Base-by-base conservation (phyloP, 2,329 filamentous ascomycete species). In the Neopestalotiopsis sp. region DNA sequence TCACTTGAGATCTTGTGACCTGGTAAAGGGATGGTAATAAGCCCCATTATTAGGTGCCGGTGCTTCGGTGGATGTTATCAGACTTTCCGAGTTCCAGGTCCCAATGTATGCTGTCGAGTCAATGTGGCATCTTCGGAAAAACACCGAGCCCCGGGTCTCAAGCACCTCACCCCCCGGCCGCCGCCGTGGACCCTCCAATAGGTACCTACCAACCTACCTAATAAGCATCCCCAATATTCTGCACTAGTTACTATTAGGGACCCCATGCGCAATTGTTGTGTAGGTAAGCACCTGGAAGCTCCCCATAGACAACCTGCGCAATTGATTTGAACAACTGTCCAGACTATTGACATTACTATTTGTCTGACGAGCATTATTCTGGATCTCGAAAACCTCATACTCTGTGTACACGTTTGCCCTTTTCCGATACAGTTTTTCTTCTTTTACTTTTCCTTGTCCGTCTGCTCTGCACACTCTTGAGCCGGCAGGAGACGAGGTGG, bases 91-190 rank as follows among this genome's bases (percentile, higher is more conserved):
- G 14, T 9, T 52, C 45, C 45, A 52, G 45, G 57, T 9, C 34
- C 17, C 24, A 14, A 9, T 10, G 34, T 38, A 38, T 38, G 58
- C 56, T 34, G 32, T 45, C 14, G 69, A 68, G 74, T 73, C 74
- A 76, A 73, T 71, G 70, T 76, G 75, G 74, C 74, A 76, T 71
- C 70, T 74, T 73, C 71, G 72, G 72, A 74, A 74, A 71, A 75
- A 74, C 65, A 69, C 30, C 61, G 42, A 69, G 52, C 62, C 58
- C 72, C 74, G 69, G 72, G 10, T 38, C 34, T 28, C 34, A 38
- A 38, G 34, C 34, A 38, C 10, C 34, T 10, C 34, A 38, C 10
- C 34, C 34, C 34, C 34, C 34, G 64, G 34, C 56, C 40, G 65
- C 59, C 42, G 13, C 30, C 24, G 10, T 30, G 28, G 42, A 24